Percentiles rank a stretch among this genome's conserved stretches.
Conservation (phyloP, 495 filamentous ascomycete species). For the Xylona heveae region DNA sequence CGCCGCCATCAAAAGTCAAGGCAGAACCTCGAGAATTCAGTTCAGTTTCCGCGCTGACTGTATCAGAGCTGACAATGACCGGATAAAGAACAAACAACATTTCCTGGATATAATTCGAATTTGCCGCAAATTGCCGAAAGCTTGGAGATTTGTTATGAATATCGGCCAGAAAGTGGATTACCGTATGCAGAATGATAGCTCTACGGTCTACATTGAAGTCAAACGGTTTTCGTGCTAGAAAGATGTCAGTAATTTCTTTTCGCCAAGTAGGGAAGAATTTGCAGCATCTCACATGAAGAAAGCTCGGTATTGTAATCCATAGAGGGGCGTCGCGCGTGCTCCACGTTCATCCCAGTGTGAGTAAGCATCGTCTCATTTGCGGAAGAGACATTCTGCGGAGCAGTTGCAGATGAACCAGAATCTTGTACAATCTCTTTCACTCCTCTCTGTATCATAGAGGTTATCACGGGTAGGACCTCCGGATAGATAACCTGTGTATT, state of each 20-base stretch:
- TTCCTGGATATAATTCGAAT: constrained; percentile 57
- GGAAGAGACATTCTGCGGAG: too few relatives aligned
- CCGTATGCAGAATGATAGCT: constrained; percentile 35
- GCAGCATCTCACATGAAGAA: too few relatives aligned
- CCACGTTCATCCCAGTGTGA: too few relatives aligned
- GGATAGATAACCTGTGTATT: constrained; percentile 45
- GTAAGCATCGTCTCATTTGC: constrained; percentile 34
- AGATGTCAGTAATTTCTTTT: too few relatives aligned
- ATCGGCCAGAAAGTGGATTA: constrained; percentile 59
- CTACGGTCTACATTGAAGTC: too few relatives aligned
- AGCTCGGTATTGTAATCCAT: too few relatives aligned
- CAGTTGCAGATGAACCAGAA: too few relatives aligned
- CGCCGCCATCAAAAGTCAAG: constrained; percentile 67
- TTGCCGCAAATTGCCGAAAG: constrained; percentile 63
- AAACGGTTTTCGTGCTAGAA: too few relatives aligned
- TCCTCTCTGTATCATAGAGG: constrained; percentile 72
- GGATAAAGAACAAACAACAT: constrained; percentile 66
- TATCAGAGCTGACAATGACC: constrained; percentile 62
- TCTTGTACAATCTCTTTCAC: constrained; percentile 42
- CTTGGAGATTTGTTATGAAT: constrained; percentile 46
- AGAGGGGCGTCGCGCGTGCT: too few relatives aligned
- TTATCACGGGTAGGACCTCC: constrained; percentile 60
- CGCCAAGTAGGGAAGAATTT: too few relatives aligned
- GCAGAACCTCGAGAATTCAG: constrained; percentile 55
- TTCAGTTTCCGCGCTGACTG: constrained; percentile 62